Base-by-base conservation (phyloP, 805 yeast species). In the Jamesozyma hellenica region DNA sequence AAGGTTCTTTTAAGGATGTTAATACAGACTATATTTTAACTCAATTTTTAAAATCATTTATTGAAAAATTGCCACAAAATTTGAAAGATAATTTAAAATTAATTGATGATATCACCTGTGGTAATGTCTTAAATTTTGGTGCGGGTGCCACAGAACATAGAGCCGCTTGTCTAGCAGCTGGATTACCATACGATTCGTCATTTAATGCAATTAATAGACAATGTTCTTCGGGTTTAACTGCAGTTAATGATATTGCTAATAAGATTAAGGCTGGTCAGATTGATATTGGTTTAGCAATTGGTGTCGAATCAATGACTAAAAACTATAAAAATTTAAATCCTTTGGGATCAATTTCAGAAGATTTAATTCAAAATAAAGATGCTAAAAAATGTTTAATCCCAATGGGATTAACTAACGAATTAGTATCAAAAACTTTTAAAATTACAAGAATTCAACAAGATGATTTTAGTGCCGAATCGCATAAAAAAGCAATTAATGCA, bases 61-160 rank as follows among this genome's bases (percentile, higher is more conserved):
- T 88, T 42, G 68, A 71, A 42, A 71, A 70, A 46, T 63, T 75
- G 31, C 61, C 63, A n/a, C 36, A 41, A 4, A 23, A 34, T 11
- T 51, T 74, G 27, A 63, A 68, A 35, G 56, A 75, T 11, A 74
- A 75, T 41, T 71, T 76, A 41, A 64, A 67, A 34, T 56, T 76
- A 48, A 78, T 90, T 45, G 94, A 82, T 51, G 96, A 90, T 54
- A 79, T 90, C 42, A 80, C 80, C 26, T 79, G 85, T 46, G 97
- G 97, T 50, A 90, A 90, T 61, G 96, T 90, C 21, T 72, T 88
- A 56, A 86, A 88, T 66, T 74, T 76, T 35, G 95, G 95, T 37
- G 94, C 96, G 18, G 97, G 96, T 53, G 95, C 92, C 40, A 81
- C 82, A 41, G 96, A 88, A 65, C 95, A 85, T 65, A 72, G 97